These are phyloP conservation scores for Rhodamnia rubescens DNA, from an alignment of 345 rosid species.

Conservation along the genomic window DNA sequence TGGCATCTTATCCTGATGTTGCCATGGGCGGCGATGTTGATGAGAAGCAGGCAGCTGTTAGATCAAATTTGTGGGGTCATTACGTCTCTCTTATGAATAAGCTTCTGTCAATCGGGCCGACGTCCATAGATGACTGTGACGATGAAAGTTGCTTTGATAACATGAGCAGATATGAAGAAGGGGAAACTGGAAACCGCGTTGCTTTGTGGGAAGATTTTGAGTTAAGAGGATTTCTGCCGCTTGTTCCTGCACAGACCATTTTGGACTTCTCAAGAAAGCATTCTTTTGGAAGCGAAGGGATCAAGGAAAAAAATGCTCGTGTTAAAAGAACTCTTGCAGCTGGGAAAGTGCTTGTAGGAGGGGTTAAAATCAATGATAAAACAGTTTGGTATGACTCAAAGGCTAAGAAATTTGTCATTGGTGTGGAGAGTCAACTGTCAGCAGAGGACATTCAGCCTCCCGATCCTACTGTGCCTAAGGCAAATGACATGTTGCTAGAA, in stretches of 20 bases:
- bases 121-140: constrained; percentile 48
- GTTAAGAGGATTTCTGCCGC: constrained; percentile 81
- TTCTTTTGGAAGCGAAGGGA: constrained; percentile 47
- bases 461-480: constrained; percentile 12
- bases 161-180: constrained; percentile 89
- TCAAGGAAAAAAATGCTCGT: constrained; percentile 60
- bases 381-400: constrained; percentile 54
- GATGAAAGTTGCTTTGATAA: constrained; percentile 78
- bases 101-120: constrained; percentile 34
- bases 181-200: constrained; percentile 77
- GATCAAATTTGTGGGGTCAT: constrained; percentile 59
- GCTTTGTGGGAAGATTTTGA: constrained; percentile 96
- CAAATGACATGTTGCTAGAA: constrained; percentile 20
- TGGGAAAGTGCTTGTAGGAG: constrained; percentile 60
- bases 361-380: constrained; percentile 48
- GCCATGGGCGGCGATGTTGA: constrained; percentile 56
- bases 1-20: constrained; percentile 82
- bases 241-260: constrained; percentile 77
- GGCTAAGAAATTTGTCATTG: constrained; percentile 61
- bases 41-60: constrained; percentile 48
- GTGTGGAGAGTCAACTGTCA: constrained; percentile 26
- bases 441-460: constrained; percentile 23
- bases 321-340: constrained; percentile 77
- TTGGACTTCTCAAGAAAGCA: constrained; percentile 79
- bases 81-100: constrained; percentile 60